Percentiles rank a stretch among this genome's conserved stretches.
These are phyloP conservation scores for Trebouxia gelatinosa DNA, from an alignment of 163 green algal genomes.

Conservation along the genomic window DNA sequence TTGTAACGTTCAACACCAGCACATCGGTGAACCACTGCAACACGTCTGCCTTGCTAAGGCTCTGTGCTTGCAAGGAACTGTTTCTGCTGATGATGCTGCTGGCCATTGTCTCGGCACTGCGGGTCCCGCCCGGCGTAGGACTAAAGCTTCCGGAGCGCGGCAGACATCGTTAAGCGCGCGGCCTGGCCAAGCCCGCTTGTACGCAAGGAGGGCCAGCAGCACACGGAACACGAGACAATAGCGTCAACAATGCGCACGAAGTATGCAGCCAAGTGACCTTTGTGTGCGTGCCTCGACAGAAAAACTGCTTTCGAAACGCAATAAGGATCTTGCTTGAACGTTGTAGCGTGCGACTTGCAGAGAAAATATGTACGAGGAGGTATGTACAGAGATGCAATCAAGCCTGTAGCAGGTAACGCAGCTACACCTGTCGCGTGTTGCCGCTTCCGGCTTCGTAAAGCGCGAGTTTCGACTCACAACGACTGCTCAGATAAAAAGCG, in stretches of 20 bases:
- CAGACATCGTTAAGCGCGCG: not conserved
- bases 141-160: not conserved
- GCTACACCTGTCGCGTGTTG: too few relatives aligned
- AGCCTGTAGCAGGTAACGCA: not conserved
- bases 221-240: too few relatives aligned
- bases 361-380: too few relatives aligned
- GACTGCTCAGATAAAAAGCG: not conserved
- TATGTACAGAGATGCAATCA: not conserved
- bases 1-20: conserved; percentile 10
- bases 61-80: conserved; percentile 18
- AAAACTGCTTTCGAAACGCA: not conserved
- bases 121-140: not conserved
- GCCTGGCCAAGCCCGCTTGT: not conserved
- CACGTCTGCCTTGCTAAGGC: conserved; percentile 7
- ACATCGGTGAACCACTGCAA: conserved; percentile 18
- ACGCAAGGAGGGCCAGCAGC: too few relatives aligned
- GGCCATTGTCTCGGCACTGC: not conserved
- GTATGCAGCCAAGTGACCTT: too few relatives aligned
- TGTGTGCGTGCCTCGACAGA: not conserved
- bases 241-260: too few relatives aligned
- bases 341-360: not conserved
- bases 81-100: conserved; percentile 21
- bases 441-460: not conserved
- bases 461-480: too few relatives aligned
- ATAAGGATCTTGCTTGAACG: not conserved